Conservation (phyloP, 345 rosid species). For the Euphorbia peplus region DNA sequence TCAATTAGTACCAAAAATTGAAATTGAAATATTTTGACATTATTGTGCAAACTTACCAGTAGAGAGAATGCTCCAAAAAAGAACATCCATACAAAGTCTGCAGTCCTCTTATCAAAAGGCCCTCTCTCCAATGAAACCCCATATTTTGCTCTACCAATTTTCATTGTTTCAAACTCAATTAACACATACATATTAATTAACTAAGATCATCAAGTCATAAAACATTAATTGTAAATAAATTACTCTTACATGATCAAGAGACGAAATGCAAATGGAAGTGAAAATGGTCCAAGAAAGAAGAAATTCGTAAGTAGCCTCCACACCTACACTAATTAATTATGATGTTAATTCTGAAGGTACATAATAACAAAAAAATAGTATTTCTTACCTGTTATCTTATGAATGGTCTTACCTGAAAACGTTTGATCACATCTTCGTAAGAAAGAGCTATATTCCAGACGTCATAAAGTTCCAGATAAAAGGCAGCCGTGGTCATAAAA, state of each 20-base stretch:
- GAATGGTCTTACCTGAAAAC: constrained; percentile 38
- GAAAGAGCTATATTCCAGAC: constrained; percentile 33
- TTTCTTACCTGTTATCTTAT: no score
- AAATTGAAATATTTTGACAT: no score
- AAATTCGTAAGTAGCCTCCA: constrained; percentile 66
- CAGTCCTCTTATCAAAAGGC: constrained; percentile 63
- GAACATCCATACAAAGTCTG: constrained; percentile 69
- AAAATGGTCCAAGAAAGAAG: constrained; percentile 56
- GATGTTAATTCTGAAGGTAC: no score
- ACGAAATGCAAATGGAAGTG: constrained; percentile 47
- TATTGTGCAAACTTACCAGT: constrained; percentile 45
- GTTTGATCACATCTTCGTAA: constrained; percentile 49
- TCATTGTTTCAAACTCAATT: no score
- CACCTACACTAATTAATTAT: constrained; percentile 38
- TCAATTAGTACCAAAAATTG: no score
- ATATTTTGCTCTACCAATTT: constrained; percentile 46
- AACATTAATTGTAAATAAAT: no score
- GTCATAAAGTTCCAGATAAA: constrained; percentile 38
- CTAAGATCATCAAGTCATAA: no score
- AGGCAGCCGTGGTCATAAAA: constrained; percentile 52
- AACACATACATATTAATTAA: no score
- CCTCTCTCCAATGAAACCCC: constrained; percentile 62
- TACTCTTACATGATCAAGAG: constrained; percentile 53
- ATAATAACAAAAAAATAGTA: no score
- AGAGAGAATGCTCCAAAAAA: constrained; percentile 64